Evolutionary conservation across 345 rosid genomes (phyloP).

Genomic region (Raphanus sativus): DNA sequence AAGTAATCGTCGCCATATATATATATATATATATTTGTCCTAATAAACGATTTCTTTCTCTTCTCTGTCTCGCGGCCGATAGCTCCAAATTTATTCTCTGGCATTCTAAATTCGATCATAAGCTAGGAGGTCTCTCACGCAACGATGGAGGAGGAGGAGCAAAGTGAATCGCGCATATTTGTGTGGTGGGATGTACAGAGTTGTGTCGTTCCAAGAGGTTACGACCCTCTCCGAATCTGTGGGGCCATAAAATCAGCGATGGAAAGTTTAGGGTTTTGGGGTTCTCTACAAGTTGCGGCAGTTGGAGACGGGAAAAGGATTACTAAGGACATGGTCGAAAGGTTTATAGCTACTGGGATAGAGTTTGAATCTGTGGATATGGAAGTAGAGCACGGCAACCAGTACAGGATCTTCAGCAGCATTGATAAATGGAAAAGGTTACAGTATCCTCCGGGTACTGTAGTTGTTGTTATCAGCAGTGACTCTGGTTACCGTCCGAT

Average conservation of each 20-base stretch:
- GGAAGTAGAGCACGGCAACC: not conserved
- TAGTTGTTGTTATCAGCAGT: not conserved
- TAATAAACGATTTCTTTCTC: too few relatives aligned
- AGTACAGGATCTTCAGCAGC: not conserved
- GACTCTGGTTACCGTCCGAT: not conserved
- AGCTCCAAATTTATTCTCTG: too few relatives aligned
- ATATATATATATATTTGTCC: too few relatives aligned
- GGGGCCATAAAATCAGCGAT: not conserved
- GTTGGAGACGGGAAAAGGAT: too few relatives aligned
- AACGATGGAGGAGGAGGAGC: not conserved
- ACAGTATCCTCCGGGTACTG: not conserved
- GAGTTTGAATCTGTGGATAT: not conserved
- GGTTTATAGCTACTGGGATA: not conserved
- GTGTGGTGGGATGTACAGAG: not conserved
- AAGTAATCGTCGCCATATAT: too few relatives aligned
- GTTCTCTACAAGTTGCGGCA: too few relatives aligned
- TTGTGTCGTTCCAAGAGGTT: not conserved
- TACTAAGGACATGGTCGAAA: too few relatives aligned
- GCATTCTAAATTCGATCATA: too few relatives aligned
- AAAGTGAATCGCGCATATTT: not conserved
- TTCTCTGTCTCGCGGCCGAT: too few relatives aligned
- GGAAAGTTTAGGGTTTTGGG: not conserved
- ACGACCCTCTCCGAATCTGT: not conserved
- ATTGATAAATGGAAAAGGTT: not conserved
- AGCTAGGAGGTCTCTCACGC: too few relatives aligned